Evolutionary conservation across 768 basidiomycete species (phyloP), one percentile per base, ranked within the genome.

Genomic region (Rhizopogon sp.): DNA sequence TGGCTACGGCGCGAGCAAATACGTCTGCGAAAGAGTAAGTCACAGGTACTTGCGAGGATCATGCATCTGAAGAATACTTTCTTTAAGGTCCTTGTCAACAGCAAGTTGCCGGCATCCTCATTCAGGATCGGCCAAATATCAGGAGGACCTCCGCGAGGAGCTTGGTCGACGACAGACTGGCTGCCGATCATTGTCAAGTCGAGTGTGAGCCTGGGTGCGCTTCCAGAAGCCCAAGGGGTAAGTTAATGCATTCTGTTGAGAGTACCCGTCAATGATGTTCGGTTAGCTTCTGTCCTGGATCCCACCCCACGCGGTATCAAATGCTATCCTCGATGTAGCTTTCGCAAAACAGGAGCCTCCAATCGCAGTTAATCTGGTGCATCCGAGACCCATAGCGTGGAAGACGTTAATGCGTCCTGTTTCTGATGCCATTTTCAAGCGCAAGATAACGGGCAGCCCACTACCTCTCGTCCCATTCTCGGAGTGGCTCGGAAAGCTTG

Each of bases 1-100:
- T 45, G 74, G 74, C 0, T 75, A 77, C 47, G 71, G 72, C 1
- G 72, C 69, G 43, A 62, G 67, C 31, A 76, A 76, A 50, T 50
- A 50, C 31, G 43, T 52, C 10, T 56, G 39, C 28, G 43, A 56
- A 28, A 11, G 28, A 16, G 45, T 57, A 25, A 13, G 39, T 39
- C 11, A 14, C 17, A 44, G 6, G 28, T 39, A 9, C n/a, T 6
- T 14, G 50, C 17, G 50, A 45, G 50, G 55, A 61, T 3, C 29
- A 13, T 35, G 35, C 28, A 31, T 54, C 49, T n/a, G 16, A 40
- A 16, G 31, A 22, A 35, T 46, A 14, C 14, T 31, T 7, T 31
- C 31, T 9, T 46, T 22, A 20, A 68, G 61, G 56, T 72, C n/a
- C 54, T 71, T 17, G 62, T 60, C 14, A 59, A 61, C 37, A 66